Conservation (phyloP, 2,329 filamentous ascomycete species). For the Aspergillus sp. region DNA sequence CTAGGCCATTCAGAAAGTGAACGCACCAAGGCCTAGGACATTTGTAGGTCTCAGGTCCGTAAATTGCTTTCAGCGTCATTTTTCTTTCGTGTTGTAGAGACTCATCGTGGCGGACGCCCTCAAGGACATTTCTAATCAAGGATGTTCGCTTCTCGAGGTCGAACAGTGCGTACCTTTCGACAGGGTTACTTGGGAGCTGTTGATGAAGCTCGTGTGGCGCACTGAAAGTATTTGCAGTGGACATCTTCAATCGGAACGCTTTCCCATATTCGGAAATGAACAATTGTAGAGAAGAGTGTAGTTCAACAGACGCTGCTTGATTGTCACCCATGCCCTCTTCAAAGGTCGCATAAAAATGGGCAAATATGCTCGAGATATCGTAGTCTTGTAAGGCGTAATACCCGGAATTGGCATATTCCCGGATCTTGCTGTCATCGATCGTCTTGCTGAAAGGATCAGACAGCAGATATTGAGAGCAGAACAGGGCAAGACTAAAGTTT, state of each 20-base stretch:
- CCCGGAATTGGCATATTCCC: background rate
- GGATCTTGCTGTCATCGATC: background rate
- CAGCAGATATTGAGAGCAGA: too few species aligned
- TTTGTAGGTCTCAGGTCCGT: background rate
- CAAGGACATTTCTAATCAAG: background rate
- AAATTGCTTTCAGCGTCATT: background rate
- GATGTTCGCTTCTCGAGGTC: background rate
- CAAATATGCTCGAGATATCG: background rate
- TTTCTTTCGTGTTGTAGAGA: background rate
- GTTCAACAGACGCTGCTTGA: background rate
- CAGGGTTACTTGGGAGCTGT: background rate
- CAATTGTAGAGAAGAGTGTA: background rate
- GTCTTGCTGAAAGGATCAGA: background rate
- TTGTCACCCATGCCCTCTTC: background rate
- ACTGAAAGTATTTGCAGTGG: background rate
- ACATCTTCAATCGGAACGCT: background rate
- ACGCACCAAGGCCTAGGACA: background rate
- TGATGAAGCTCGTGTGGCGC: background rate
- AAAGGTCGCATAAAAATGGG: background rate
- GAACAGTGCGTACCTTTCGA: background rate
- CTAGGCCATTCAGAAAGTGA: background rate
- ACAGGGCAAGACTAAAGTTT: too few species aligned
- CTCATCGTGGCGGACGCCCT: background rate
- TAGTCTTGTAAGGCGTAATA: slow-evolving; percentile 1
- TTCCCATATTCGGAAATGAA: background rate